Evolutionary conservation across 495 filamentous ascomycete genomes (phyloP), one percentile per base, ranked within the genome.

Genomic region (Penicillium soppii): DNA sequence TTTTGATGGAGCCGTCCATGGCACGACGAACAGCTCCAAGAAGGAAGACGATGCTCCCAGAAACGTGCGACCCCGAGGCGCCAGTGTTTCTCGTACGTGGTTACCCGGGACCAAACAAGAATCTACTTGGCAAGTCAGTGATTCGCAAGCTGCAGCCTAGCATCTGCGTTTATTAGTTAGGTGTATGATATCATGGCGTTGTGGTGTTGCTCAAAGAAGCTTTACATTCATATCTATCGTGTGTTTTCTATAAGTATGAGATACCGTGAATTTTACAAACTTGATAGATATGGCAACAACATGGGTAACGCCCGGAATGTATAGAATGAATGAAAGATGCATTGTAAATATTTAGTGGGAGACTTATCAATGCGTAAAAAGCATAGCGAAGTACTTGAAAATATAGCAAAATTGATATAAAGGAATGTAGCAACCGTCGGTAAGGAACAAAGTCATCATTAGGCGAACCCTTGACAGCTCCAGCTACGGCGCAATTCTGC

Each of bases 41-140:
- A 86, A 88, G 65, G 80, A 73, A 39, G 67, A 77, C 50, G 87
- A 85, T 67, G 77, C 79, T 36, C 60, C 56, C 10, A 71, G 71
- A 12, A 72, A 68, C 22, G 71, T 75, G 16, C 70, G 80, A 53
- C 68, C 77, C 37, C 76, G 86, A 61, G 80, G 78, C 20, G 63
- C 51, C 33, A 89, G 83, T 65, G 81, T 76, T 57, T 73, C 78
- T 30, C 73, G 66, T 8, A 59, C 74, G 30, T 91, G 87, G 85
- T 62, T 91, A 13, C 80, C 86, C 10, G 87, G 90, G 3, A 91
- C 88, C 33, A 88, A 79, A 48, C 86, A 90, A 63, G 87, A 95
- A 57, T 84, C 90, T 45, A 92, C 87, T 0, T 94, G 90, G 90
- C 78, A 80, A 40, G 63, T 67, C n/a, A 75, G 71, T 42, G 86